A percentile compares a stretch with the other conserved stretches of the same genome.
These are phyloP conservation scores for Jacaranda copaia DNA, from an alignment of 257 asterid genomes.

Conservation along the genomic window DNA sequence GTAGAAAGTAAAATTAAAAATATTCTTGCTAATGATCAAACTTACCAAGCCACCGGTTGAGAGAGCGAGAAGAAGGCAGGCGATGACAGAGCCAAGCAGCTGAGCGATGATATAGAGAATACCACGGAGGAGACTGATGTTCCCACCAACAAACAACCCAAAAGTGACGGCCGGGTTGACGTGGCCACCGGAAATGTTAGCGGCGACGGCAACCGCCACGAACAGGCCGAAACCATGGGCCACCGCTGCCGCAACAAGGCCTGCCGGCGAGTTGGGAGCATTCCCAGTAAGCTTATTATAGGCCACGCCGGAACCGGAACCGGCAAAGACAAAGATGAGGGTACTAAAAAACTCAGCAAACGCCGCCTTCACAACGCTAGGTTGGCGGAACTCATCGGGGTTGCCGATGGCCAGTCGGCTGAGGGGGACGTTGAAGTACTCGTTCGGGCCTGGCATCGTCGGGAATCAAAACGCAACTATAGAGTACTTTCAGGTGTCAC, in stretches of 20 bases:
- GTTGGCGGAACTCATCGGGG: slow-evolving; percentile 52
- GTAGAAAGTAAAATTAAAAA: too few relatives aligned
- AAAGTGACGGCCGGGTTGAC: slow-evolving; percentile 79
- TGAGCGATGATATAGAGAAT: slow-evolving; percentile 68
- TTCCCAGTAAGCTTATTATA: slow-evolving; percentile 51
- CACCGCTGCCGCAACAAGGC: slow-evolving; percentile 58
- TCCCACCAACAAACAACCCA: slow-evolving; percentile 71
- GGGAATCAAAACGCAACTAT: background rate
- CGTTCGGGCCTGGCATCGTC: slow-evolving; percentile 44
- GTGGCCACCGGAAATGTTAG: slow-evolving; percentile 80
- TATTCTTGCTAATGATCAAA: background rate
- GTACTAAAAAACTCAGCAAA: slow-evolving; percentile 69
- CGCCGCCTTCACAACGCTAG: slow-evolving; percentile 66
- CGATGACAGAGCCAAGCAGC: slow-evolving; percentile 61
- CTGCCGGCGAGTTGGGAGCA: slow-evolving; percentile 46
- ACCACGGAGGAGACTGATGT: slow-evolving; percentile 65
- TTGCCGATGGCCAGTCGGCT: slow-evolving; percentile 58
- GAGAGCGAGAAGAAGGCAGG: slow-evolving; percentile 64
- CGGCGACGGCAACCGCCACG: slow-evolving; percentile 53
- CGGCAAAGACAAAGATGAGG: slow-evolving; percentile 66
- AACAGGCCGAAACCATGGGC: slow-evolving; percentile 63
- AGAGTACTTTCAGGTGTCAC: background rate
- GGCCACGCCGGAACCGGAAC: slow-evolving; percentile 67
- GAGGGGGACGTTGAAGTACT: slow-evolving; percentile 54
- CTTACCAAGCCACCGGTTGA: slow-evolving; percentile 65